Conservation (phyloP, 768 basidiomycete species). For the Tylopilus sp. region DNA sequence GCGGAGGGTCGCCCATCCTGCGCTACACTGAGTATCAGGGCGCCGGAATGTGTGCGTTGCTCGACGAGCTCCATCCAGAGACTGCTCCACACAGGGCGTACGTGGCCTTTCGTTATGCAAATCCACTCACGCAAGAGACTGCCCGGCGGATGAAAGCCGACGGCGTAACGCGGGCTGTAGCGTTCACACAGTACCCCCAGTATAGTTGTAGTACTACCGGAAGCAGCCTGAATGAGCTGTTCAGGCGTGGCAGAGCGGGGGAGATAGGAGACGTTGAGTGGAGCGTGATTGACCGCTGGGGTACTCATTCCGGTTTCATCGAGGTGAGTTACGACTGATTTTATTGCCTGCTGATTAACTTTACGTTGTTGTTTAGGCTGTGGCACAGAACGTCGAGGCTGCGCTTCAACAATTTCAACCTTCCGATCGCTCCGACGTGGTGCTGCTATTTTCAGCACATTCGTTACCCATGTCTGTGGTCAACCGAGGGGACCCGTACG, state of each 20-base stretch:
- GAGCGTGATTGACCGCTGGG: conserved; percentile 99
- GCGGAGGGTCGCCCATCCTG: conserved; percentile 95
- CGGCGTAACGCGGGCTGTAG: conserved; percentile 88
- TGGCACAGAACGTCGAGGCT: conserved; percentile 83
- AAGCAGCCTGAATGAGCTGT: conserved; percentile 94
- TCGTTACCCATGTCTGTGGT: conserved; percentile 98
- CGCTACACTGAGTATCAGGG: conserved; percentile 88
- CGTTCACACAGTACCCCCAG: conserved; percentile 98
- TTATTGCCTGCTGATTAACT: not conserved
- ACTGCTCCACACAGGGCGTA: conserved; percentile 96
- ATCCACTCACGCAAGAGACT: conserved; percentile 82
- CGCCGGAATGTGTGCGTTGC: conserved; percentile 79
- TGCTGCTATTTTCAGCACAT: conserved; percentile 94
- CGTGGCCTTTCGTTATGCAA: conserved; percentile 92
- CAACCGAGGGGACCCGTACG: conserved; percentile 97
- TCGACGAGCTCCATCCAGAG: conserved; percentile 91
- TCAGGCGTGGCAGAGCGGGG: conserved; percentile 57
- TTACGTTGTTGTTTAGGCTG: conserved; percentile 52
- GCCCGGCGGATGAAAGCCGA: conserved; percentile 83
- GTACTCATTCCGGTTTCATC: conserved; percentile 89
- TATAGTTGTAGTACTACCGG: conserved; percentile 98
- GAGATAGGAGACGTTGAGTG: conserved; percentile 74
- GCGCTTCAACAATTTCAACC: conserved; percentile 77
- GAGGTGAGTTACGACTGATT: conserved; percentile 59
- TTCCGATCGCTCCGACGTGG: conserved; percentile 66